These are phyloP conservation scores for Yarrowia galli DNA, from an alignment of 1,139 yeast species.

Conservation along the genomic window DNA sequence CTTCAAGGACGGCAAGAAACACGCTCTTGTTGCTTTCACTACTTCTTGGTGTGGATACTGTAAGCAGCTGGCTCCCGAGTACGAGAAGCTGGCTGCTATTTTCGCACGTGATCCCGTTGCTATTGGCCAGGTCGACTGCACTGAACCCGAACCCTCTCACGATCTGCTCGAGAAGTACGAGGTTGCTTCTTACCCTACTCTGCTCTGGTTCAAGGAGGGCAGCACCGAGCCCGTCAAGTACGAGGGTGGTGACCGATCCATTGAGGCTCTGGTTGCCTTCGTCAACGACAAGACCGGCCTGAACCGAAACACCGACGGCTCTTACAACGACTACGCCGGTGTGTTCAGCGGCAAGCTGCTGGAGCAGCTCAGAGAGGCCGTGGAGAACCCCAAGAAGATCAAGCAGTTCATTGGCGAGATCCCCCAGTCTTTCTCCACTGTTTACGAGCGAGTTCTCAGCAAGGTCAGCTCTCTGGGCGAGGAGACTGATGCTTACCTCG, in stretches of 20 bases:
- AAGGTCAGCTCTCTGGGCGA: conserved; percentile 53
- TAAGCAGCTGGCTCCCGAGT: conserved; percentile 67
- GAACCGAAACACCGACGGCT: conserved; percentile 63
- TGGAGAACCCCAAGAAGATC: conserved; percentile 41
- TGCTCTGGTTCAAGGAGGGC: conserved; percentile 56
- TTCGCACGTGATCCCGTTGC: conserved; percentile 57
- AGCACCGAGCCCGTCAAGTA: conserved; percentile 57
- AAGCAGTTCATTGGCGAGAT: conserved; percentile 44
- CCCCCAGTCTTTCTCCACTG: conserved; percentile 48
- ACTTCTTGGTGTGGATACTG: conserved; percentile 87
- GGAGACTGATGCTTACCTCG: conserved; percentile 59
- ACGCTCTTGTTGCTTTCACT: conserved; percentile 58
- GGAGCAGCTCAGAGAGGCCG: conserved; percentile 45
- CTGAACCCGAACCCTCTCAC: conserved; percentile 57
- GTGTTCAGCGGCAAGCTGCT: conserved; percentile 46
- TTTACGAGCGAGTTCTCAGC: conserved; percentile 61
- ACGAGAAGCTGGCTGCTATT: conserved; percentile 63
- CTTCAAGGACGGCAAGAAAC: conserved; percentile 44
- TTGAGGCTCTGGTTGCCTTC: conserved; percentile 57
- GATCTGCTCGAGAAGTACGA: conserved; percentile 56
- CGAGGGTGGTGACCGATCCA: conserved; percentile 54
- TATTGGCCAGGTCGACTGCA: conserved; percentile 59
- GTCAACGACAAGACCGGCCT: conserved; percentile 62
- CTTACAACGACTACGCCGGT: conserved; percentile 63
- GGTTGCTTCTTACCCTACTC: conserved; percentile 61